Base-by-base conservation (phyloP, 805 yeast genomes). In the Kuraishia capsulata region DNA sequence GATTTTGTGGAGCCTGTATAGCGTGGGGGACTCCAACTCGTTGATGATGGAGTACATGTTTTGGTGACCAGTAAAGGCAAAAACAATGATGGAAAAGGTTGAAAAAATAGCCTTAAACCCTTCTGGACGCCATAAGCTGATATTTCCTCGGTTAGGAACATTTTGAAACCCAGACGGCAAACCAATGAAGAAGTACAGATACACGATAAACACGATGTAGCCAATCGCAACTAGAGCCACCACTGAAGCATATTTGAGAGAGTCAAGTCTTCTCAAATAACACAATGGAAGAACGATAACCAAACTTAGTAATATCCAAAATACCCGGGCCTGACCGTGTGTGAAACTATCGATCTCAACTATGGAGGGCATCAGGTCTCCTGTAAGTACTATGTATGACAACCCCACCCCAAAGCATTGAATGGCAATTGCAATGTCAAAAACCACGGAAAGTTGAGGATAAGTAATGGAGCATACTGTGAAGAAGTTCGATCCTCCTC, bases 1-100 rank as follows among this genome's bases (percentile, higher is more conserved):
- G 21, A 81, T 73, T 20, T 46, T 53, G 3, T 62, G 42, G 2
- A 75, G 61, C 41, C 77, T 75, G 19, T 66, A 51, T 42, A 78
- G 59, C 3, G 73, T 59, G 35, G 74, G 71, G 45, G 75, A 69
- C 30, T 71, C 59, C 44, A 82, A 62, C 56, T 84, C 95, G 50
- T 81, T 78, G 50, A 80, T 73, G 38, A 84, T 81, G 8, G 87
- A 78, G 53, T 79, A 81, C 67, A 83, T 75, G 57, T 82, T 84
- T 61, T 84, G 90, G 42, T 82, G 82, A 37, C 92, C 87, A 1
- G 90, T 82, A 56, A 72, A 84, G 1, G 94, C 92, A 57, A 84
- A 80, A 11, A 84, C 79, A 28, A 83, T 71, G 40, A 84, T 79
- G 20, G 85, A 82, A 49, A 84, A 78, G 5, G 87, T 76, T 19